Conservation (phyloP, 179 eudicot species). For the Silene vulgaris region DNA sequence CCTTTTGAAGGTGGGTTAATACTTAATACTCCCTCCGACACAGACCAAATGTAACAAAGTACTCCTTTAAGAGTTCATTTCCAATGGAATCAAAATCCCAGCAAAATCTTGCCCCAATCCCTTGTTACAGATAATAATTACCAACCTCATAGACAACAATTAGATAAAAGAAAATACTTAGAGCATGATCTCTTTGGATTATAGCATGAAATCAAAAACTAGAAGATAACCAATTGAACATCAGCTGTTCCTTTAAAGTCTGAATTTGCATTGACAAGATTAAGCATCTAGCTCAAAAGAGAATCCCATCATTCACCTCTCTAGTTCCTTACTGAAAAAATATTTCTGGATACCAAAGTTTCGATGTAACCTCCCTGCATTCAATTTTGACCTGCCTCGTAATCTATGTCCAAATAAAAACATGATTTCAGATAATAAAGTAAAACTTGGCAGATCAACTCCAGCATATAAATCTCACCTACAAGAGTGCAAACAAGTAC, state of each 20-base stretch:
- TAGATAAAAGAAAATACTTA: not conserved
- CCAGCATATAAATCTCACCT: not conserved
- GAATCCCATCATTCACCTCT: not conserved
- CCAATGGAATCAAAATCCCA: not conserved
- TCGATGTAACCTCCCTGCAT: not conserved
- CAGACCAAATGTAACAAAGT: too few relatives aligned
- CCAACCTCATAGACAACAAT: not conserved
- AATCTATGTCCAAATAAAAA: constrained; percentile 6
- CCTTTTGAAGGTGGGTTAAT: too few relatives aligned
- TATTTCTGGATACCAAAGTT: not conserved
- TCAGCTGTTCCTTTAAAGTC: not conserved
- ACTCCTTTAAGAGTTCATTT: too few relatives aligned
- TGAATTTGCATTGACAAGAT: not conserved
- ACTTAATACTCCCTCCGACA: too few relatives aligned
- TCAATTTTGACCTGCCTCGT: not conserved
- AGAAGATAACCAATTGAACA: constrained; percentile 1
- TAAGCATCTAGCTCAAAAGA: not conserved
- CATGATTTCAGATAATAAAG: not conserved
- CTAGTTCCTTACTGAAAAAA: not conserved
- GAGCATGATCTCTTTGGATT: not conserved
- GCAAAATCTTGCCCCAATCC: not conserved
- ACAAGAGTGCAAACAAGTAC: not conserved
- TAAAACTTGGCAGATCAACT: not conserved
- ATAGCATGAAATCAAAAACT: not conserved
- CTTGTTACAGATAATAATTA: not conserved